phyloP scores from a whole-genome alignment of 768 basidiomycete species.

The Termitomyces heimii region DNA sequence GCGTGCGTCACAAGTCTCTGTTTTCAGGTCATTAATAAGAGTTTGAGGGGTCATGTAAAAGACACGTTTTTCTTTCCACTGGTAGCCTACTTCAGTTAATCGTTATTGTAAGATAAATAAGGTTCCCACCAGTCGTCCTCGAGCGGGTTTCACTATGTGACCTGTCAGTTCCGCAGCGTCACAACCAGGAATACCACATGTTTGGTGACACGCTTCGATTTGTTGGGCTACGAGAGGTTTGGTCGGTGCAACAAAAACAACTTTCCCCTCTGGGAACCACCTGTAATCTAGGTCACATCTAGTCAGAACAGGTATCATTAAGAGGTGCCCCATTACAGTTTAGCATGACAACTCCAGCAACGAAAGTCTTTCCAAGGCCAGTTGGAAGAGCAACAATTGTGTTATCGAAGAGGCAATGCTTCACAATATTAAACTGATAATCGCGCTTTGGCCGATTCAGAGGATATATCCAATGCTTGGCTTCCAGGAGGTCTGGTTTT shows the following conservation, averaged over 20 bases:
- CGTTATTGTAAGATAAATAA: neutral
- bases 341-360: slow-evolving; percentile 94
- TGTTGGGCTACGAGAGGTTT: slow-evolving; percentile 97
- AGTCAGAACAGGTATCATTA: slow-evolving; percentile 1
- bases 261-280: slow-evolving; percentile 90
- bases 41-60: slow-evolving; percentile 98
- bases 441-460: slow-evolving; percentile 82
- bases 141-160: slow-evolving; percentile 43
- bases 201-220: slow-evolving; percentile 86
- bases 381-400: slow-evolving; percentile 93
- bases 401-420: slow-evolving; percentile 82
- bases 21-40: slow-evolving; percentile 76
- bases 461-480: slow-evolving; percentile 88
- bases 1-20: slow-evolving; percentile 65
- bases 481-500: slow-evolving; percentile 67
- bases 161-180: slow-evolving; percentile 90
- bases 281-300: slow-evolving; percentile 56
- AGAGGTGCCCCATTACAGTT: slow-evolving; percentile 50
- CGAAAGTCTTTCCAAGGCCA: slow-evolving; percentile 96
- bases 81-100: neutral
- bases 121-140: slow-evolving; percentile 54
- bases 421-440: slow-evolving; percentile 94
- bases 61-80: slow-evolving; percentile 83
- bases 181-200: slow-evolving; percentile 86
- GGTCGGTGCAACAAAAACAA: slow-evolving; percentile 93